Evolutionary conservation across 2,329 filamentous ascomycete genomes (phyloP).

Genomic region (Phaeosphaeria sp.): DNA sequence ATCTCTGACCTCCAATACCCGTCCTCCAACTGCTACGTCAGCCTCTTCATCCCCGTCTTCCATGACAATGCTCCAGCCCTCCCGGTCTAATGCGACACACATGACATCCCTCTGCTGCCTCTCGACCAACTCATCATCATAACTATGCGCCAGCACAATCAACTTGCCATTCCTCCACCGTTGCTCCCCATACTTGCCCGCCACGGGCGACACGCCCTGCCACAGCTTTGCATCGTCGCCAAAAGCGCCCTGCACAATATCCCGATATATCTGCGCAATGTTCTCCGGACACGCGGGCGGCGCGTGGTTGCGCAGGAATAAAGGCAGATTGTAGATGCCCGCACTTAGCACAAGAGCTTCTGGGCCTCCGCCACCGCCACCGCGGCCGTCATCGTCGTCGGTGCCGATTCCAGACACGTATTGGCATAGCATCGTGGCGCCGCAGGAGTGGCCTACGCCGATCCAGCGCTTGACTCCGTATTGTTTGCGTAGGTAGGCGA

Average conservation of each 20-base stretch:
- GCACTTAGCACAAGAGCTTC: constrained; percentile 65
- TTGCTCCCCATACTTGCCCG: constrained; percentile 49
- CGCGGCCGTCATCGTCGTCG: neutral
- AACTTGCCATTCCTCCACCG: constrained; percentile 49
- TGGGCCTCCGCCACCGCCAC: constrained; percentile 1
- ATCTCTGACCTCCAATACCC: constrained; percentile 51
- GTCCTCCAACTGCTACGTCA: constrained; percentile 30
- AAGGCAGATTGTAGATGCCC: constrained; percentile 71
- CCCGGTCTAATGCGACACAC: constrained; percentile 55
- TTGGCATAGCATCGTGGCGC: constrained; percentile 69
- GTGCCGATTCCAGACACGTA: constrained; percentile 36
- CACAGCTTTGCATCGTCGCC: constrained; percentile 49
- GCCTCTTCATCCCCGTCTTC: constrained; percentile 34
- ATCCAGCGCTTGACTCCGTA: constrained; percentile 60
- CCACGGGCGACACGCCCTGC: constrained; percentile 59
- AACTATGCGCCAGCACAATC: constrained; percentile 55
- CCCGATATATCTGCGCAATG: constrained; percentile 59
- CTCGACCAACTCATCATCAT: constrained; percentile 58
- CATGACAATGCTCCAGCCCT: constrained; percentile 47
- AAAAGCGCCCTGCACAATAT: constrained; percentile 68
- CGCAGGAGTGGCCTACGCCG: constrained; percentile 68
- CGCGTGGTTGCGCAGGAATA: constrained; percentile 55
- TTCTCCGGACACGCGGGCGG: constrained; percentile 34
- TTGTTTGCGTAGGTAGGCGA: constrained; percentile 58
- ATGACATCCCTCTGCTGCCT: constrained; percentile 66